Evolutionary conservation across 2,329 filamentous ascomycete genomes (phyloP).

Genomic region (Sporothrix curviconia): DNA sequence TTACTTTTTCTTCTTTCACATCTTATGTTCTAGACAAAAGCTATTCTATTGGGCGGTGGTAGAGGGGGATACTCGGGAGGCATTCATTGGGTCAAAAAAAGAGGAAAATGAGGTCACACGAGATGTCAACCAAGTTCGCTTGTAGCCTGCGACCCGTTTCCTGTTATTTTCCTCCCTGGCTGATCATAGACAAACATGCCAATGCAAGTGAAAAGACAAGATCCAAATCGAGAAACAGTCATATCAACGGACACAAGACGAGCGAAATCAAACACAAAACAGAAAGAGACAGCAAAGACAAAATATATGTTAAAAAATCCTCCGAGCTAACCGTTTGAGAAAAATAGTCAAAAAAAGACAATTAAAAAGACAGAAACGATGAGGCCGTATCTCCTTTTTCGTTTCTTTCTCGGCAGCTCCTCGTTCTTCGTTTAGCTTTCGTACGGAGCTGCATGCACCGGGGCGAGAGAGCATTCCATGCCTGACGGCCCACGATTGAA

Average conservation of each 20-base stretch:
- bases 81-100: too few species aligned
- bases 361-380: too few species aligned
- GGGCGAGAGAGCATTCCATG: not conserved
- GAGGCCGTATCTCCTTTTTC: conserved; percentile 7
- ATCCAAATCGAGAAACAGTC: not conserved
- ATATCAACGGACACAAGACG: not conserved
- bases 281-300: too few species aligned
- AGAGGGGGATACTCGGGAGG: too few species aligned
- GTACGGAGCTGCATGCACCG: conserved; percentile 2
- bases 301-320: conserved; percentile 3
- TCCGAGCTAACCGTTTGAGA: not conserved
- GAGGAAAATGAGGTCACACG: too few species aligned
- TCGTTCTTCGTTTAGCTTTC: not conserved
- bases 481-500: not conserved
- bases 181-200: too few species aligned
- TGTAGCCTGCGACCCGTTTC: conserved; percentile 15
- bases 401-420: not conserved
- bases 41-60: too few species aligned
- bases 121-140: conserved; percentile 16
- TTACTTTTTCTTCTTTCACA: too few species aligned
- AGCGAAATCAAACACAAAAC: not conserved
- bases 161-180: too few species aligned
- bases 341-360: too few species aligned
- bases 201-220: too few species aligned
- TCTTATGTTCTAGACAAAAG: too few species aligned